Evolutionary conservation across 1,284 basidiomycete species (phyloP), one percentile per base, ranked within the genome.

Genomic region (Earliella scabrosa): DNA sequence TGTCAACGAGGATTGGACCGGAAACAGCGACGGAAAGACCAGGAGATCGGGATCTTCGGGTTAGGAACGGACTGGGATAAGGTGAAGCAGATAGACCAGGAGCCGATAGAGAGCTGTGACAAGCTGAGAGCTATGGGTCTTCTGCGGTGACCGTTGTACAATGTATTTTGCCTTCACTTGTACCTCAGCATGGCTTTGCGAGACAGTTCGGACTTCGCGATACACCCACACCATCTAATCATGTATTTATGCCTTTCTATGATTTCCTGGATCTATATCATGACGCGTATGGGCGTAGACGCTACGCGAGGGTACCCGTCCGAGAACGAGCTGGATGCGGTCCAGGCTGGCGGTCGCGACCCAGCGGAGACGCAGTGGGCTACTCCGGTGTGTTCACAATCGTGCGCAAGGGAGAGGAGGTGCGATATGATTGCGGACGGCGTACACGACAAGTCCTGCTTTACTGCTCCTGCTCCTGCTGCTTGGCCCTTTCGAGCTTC

Each of bases 21-120:
- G 58, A 86, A 86, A 66, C 78, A 87, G 64, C 82, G 85, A 54
- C 75, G 79, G 58, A 87, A 89, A 66, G 88, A 93, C 44, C 79
- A 83, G 4, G 89, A 93, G 63, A 75, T 92, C 48, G 95, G 95
- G 2, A 75, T 97, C 63, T 94, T 97, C 69, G 95, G 95, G 2
- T 77, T 95, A 56, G 91, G 93, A 20, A 90, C 93, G 18, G 90
- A 97, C 70, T 93, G 91, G 87, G 88, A 92, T 43, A 92, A 93
- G 73, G 87, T 94, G 53, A 78, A 77, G 70, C 70, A 70, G 62
- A 89, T 94, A 55, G 81, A 88, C 51, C 71, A 71, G 26, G 87
- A 92, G 75, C 78, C 77, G 36, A 76, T 92, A 44, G 78, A 81
- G 56, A 86, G 83, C 63, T 97, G 95, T 68, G 90, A 94, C 56